Evolutionary conservation across 78 protist species (phyloP).

Genomic region (Dictyostelium firmibasis): DNA sequence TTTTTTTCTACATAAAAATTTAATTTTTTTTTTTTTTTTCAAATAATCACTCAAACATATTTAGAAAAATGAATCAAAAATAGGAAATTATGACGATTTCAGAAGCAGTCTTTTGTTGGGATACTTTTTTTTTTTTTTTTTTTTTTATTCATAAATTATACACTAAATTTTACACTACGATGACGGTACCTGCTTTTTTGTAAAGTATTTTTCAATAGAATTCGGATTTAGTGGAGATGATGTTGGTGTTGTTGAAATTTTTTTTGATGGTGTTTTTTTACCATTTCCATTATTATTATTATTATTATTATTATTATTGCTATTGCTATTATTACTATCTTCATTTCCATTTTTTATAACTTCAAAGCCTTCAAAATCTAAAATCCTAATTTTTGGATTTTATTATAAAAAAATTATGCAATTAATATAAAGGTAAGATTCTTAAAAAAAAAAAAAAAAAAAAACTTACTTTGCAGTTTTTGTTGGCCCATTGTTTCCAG

Average conservation of each 20-base stretch:
- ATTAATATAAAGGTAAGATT: not conserved
- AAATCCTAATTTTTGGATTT: not conserved
- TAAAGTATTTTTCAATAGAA: conserved; percentile 17
- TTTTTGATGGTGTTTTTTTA: not conserved
- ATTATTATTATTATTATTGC: too few species aligned
- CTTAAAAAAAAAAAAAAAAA: too few species aligned
- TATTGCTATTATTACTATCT: too few species aligned
- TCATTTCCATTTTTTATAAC: not conserved
- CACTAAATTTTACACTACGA: not conserved
- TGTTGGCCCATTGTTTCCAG: not conserved
- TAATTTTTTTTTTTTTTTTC: not conserved
- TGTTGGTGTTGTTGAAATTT: not conserved
- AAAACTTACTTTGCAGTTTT: not conserved
- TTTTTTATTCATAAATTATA: too few species aligned
- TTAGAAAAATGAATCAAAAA: too few species aligned
- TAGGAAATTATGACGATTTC: not conserved
- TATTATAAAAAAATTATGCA: too few species aligned
- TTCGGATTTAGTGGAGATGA: not conserved
- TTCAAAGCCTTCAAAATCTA: not conserved
- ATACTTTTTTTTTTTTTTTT: too few species aligned
- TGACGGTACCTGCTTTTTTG: conserved; percentile 2
- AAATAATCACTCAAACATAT: too few species aligned
- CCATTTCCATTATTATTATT: not conserved
- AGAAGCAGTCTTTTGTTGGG: too few species aligned
- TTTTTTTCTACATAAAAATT: too few species aligned